Percentiles rank a stretch among this genome's conserved stretches.
phyloP scores from a whole-genome alignment of 352 stramenopile species.

The Pythium aquatile region DNA sequence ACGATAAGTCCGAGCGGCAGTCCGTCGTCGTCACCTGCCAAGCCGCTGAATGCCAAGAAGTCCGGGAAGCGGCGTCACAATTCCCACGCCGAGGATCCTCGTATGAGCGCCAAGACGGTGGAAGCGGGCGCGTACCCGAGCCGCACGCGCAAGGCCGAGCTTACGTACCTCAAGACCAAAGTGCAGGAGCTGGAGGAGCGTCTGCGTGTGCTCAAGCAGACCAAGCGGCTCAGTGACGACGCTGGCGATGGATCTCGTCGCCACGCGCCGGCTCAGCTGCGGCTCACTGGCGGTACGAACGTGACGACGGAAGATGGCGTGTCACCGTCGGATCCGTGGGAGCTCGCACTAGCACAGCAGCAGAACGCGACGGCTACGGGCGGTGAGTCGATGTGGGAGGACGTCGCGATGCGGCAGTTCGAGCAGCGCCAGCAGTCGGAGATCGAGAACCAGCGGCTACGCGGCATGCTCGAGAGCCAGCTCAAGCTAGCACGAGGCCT shows the following conservation, averaged over 20 bases:
- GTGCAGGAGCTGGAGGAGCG: slow-evolving; percentile 21
- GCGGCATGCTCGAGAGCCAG: slow-evolving; percentile 52
- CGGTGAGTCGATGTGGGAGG: slow-evolving; percentile 22
- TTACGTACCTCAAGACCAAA: slow-evolving; percentile 23
- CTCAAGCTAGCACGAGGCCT: slow-evolving; percentile 47
- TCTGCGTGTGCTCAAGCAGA: slow-evolving; percentile 24
- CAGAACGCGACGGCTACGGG: neutral
- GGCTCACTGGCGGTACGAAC: neutral
- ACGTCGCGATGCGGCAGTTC: slow-evolving; percentile 24
- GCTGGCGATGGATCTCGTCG: neutral
- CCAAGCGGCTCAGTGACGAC: neutral
- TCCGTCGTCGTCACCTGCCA: slow-evolving; percentile 16
- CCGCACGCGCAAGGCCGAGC: slow-evolving; percentile 22
- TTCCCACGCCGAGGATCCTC: slow-evolving; percentile 15
- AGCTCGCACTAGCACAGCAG: slow-evolving; percentile 4
- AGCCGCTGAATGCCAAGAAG: neutral
- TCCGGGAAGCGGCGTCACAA: slow-evolving; percentile 6
- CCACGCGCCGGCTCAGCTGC: neutral
- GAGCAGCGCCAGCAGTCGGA: slow-evolving; percentile 36
- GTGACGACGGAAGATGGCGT: neutral
- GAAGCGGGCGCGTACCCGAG: slow-evolving; percentile 22
- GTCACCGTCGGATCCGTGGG: slow-evolving; percentile 12
- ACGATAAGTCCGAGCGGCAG: slow-evolving; percentile 7
- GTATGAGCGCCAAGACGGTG: slow-evolving; percentile 20
- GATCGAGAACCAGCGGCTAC: slow-evolving; percentile 54